Evolutionary conservation across 2,329 filamentous ascomycete species (phyloP), one percentile per base, ranked within the genome.

Genomic region (Zymoseptoria brevis): DNA sequence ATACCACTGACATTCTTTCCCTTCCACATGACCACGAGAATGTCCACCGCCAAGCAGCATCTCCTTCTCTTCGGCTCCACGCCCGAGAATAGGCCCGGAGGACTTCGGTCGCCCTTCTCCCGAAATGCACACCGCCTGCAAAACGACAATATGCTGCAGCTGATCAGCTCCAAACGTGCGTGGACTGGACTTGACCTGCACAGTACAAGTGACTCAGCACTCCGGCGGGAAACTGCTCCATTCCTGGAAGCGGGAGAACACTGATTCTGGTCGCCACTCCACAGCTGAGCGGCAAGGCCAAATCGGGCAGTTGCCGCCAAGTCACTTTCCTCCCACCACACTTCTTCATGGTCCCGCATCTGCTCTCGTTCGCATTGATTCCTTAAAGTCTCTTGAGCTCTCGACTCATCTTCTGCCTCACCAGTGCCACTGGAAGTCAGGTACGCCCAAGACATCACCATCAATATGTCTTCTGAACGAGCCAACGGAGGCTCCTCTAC

Each of bases 401-500:
- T 26, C 22, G 22, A 3, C 11, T 4, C 4, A 41, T 11, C 35
- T 41, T 4, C 16, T 41, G 11, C 35, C 35, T 41, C 2, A 16
- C 3, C 5, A 2, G 11, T 41, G 35, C 35, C 9, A 1, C 16
- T 16, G n/a, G 11, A 3, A 41, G 1, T 41, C 4, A n/a, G 5
- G 13, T 4, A 3, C 9, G 6, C 11, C 1, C 35, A 41, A 16
- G 35, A 41, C 35, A 41, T 1, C 3, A 13, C 9, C 16, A 19
- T n/a, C 48, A 58, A 24, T 19, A 64, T 63, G 63, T 35, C 57
- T 22, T 57, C 58, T 30, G 59, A 64, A 50, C 54, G 59, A 30
- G 53, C 54, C 7, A 68, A 67, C 53, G 64, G 61, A 11, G 62
- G 64, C 21, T 68, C 68, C 11, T 70, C 71, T 5, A 71, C 68